Conservation (phyloP, 1,139 yeast species). For the Protomyces lactucae-debilis region DNA sequence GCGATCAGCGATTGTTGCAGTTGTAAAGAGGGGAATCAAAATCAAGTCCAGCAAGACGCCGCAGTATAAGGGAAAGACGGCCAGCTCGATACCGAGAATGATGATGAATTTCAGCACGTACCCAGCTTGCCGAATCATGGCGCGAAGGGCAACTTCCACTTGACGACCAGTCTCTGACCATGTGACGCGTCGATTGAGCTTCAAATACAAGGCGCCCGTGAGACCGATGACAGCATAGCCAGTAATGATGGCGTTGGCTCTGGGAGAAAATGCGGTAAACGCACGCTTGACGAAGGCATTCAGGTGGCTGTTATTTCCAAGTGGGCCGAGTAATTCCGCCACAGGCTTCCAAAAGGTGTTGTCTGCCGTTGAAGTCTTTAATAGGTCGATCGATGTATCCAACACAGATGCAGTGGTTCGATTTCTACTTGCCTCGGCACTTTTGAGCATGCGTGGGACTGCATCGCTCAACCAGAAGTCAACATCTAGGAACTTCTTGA, state of each 20-base stretch:
- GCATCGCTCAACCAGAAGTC: not conserved
- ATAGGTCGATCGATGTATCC: not conserved
- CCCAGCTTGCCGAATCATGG: conserved; percentile 39
- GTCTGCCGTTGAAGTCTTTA: too few relatives aligned
- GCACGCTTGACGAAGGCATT: not conserved
- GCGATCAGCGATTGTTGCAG: conserved; percentile 23
- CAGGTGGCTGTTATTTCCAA: not conserved
- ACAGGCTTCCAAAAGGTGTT: too few relatives aligned
- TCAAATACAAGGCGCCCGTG: conserved; percentile 30
- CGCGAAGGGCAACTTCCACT: conserved; percentile 31
- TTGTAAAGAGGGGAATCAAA: conserved; percentile 6
- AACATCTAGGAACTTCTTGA: not conserved
- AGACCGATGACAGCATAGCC: conserved; percentile 31
- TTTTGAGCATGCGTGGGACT: not conserved
- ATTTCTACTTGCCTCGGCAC: not conserved
- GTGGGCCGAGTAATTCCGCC: not conserved
- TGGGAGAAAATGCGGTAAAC: conserved; percentile 16
- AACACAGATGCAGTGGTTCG: not conserved
- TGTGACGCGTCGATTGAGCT: conserved; percentile 21
- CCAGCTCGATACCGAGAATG: conserved; percentile 71
- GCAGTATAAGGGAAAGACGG: conserved; percentile 79
- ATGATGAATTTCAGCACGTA: conserved; percentile 62
- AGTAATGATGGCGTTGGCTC: conserved; percentile 29
- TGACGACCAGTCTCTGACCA: conserved; percentile 27
- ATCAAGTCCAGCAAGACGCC: conserved; percentile 65